Evolutionary conservation across 2,329 filamentous ascomycete genomes (phyloP).

Genomic region (Corinectria fuckeliana): DNA sequence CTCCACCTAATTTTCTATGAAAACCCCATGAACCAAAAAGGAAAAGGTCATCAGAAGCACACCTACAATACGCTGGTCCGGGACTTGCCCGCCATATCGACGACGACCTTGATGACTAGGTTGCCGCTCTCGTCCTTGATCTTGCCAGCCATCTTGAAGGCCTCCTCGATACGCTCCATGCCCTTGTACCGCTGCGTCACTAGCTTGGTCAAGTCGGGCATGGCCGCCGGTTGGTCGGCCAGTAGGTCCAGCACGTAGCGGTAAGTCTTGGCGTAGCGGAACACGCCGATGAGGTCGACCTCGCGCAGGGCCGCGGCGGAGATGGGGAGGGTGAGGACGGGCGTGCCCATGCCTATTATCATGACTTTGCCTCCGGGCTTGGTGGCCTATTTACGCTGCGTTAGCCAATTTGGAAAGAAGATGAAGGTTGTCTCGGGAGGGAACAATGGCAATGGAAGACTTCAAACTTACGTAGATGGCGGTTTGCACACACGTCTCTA

Average conservation of each 20-base stretch:
- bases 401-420: not conserved
- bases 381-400: conserved; percentile 51
- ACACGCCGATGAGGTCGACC: conserved; percentile 74
- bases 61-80: conserved; percentile 22
- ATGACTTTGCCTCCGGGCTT: conserved; percentile 72
- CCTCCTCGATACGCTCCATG: conserved; percentile 66
- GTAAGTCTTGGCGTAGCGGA: conserved; percentile 80
- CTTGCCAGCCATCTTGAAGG: conserved; percentile 75
- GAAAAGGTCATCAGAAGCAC: not conserved
- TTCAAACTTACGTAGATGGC: conserved; percentile 67
- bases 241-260: conserved; percentile 59
- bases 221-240: conserved; percentile 53
- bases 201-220: conserved; percentile 71
- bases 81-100: conserved; percentile 50
- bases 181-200: conserved; percentile 75
- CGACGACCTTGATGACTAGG: conserved; percentile 77
- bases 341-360: conserved; percentile 76
- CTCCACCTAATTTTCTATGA: conserved; percentile 23
- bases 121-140: conserved; percentile 73
- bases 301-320: conserved; percentile 72
- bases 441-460: not conserved
- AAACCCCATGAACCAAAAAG: not conserved
- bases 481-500: conserved; percentile 76
- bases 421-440: not conserved
- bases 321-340: conserved; percentile 72